phyloP scores from a whole-genome alignment of 179 eudicot species.

The Dionaea muscipula region DNA sequence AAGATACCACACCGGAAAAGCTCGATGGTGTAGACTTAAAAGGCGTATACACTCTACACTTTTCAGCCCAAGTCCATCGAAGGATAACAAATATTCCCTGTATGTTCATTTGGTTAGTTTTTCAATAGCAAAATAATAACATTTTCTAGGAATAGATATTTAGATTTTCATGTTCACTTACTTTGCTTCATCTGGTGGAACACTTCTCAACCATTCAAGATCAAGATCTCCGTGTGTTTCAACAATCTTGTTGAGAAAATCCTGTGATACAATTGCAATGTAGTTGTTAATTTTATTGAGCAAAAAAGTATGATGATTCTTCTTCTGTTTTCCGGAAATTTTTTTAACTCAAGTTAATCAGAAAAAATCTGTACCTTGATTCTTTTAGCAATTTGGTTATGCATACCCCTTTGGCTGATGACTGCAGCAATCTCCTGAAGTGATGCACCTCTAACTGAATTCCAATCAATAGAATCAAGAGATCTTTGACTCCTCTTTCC shows the following conservation, averaged over 20 bases:
- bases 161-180: conserved; percentile 17
- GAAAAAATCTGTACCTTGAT: conserved; percentile 63
- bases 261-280: conserved; percentile 24
- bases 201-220: conserved; percentile 81
- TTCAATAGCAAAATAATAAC: not conserved
- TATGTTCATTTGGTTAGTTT: not conserved
- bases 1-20: conserved; percentile 54
- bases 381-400: conserved; percentile 43
- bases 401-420: conserved; percentile 60
- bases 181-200: conserved; percentile 61
- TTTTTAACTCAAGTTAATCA: too few relatives aligned
- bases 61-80: conserved; percentile 74
- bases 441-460: conserved; percentile 44
- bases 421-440: conserved; percentile 42
- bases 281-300: not conserved
- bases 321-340: too few relatives aligned
- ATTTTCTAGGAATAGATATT: not conserved
- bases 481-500: conserved; percentile 25
- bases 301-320: too few relatives aligned
- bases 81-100: conserved; percentile 59
- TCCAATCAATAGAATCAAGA: conserved; percentile 64
- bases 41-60: conserved; percentile 86
- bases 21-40: conserved; percentile 63
- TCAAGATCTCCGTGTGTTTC: conserved; percentile 52
- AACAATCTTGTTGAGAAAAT: conserved; percentile 43